Conservation (phyloP, 306 rosid genomes). For the Lagenaria siceraria region DNA sequence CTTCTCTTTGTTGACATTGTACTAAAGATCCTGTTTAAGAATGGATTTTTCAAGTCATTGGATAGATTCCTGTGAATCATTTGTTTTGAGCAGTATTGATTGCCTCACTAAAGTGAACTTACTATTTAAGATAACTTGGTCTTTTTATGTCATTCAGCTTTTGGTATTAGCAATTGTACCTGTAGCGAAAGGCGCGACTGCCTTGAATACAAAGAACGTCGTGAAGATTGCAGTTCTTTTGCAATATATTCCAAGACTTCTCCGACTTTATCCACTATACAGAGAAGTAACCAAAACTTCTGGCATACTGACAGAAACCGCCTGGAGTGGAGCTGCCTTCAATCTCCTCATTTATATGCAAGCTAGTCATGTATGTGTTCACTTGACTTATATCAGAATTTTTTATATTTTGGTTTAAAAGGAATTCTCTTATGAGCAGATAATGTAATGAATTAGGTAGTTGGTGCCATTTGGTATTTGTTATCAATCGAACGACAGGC, state of each 20-base stretch:
- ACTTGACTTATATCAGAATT: neutral
- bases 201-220: slow-evolving; percentile 27
- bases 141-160: slow-evolving; percentile 25
- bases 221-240: slow-evolving; percentile 30
- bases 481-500: slow-evolving; percentile 40
- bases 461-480: slow-evolving; percentile 89
- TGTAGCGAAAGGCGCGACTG: neutral
- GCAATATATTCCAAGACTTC: slow-evolving; percentile 60
- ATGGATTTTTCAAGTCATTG: neutral
- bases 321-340: slow-evolving; percentile 82
- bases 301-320: slow-evolving; percentile 78
- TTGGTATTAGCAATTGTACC: slow-evolving; percentile 26
- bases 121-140: neutral
- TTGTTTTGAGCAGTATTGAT: neutral
- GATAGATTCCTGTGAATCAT: neutral
- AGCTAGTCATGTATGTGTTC: slow-evolving; percentile 67
- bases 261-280: slow-evolving; percentile 45
- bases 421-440: slow-evolving; percentile 1
- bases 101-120: neutral
- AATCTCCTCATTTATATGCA: slow-evolving; percentile 80
- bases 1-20: neutral
- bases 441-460: slow-evolving; percentile 30
- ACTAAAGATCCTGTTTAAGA: neutral
- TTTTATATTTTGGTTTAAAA: neutral
- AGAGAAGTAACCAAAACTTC: slow-evolving; percentile 60